These are phyloP conservation scores for Carpinus fangiana DNA, from an alignment of 306 rosid species.

Conservation along the genomic window DNA sequence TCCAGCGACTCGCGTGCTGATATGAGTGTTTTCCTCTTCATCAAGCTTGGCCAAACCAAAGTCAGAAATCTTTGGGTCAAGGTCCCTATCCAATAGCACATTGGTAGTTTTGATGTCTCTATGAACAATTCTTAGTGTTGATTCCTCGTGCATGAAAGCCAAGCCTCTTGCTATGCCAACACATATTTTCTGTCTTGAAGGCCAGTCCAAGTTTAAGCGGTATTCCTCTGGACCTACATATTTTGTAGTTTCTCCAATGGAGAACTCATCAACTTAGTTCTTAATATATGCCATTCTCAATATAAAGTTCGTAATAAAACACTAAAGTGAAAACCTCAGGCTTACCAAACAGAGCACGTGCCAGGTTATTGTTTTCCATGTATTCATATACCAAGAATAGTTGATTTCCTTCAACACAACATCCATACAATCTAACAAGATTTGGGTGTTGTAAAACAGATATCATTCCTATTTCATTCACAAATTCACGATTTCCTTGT, in stretches of 20 bases:
- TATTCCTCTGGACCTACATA: constrained; percentile 11
- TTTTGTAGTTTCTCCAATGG: neutral
- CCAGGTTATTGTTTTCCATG: constrained; percentile 60
- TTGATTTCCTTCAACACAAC: constrained; percentile 56
- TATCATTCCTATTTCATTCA: constrained; percentile 54
- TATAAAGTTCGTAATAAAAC: neutral
- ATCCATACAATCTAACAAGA: constrained; percentile 64
- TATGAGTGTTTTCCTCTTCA: constrained; percentile 58
- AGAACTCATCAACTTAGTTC: neutral
- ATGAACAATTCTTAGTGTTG: constrained; percentile 59
- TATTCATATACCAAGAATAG: constrained; percentile 60
- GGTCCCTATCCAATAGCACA: constrained; percentile 50
- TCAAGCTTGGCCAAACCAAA: constrained; percentile 72
- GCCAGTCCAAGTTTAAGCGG: constrained; percentile 51
- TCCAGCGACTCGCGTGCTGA: constrained; percentile 61
- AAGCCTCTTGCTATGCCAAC: constrained; percentile 65
- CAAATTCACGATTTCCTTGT: constrained; percentile 59
- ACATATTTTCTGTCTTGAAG: constrained; percentile 61
- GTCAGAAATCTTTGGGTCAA: constrained; percentile 67
- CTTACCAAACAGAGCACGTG: constrained; percentile 60
- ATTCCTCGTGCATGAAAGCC: constrained; percentile 64
- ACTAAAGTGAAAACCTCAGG: neutral
- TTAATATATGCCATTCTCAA: neutral
- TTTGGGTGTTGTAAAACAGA: constrained; percentile 64
- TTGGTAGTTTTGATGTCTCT: constrained; percentile 70